Evolutionary conservation across 2,329 filamentous ascomycete genomes (phyloP).

Genomic region (Calycina marina): DNA sequence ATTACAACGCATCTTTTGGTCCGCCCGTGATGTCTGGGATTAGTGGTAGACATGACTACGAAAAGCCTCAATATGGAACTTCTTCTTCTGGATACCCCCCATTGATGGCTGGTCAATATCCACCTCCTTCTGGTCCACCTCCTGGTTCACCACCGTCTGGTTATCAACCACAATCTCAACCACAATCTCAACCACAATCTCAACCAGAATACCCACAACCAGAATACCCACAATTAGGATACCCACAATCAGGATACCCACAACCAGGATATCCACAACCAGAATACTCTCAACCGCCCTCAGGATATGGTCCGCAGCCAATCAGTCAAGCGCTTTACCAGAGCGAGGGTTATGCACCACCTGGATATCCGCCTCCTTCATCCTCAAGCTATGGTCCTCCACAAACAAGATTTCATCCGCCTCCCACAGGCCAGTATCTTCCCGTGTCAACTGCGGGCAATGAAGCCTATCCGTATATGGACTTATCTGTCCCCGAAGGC

Average conservation of each 20-base stretch:
- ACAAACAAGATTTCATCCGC: background rate
- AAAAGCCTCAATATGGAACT: slow-evolving; percentile 6
- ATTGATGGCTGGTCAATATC: slow-evolving; percentile 2
- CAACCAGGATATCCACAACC: too few species aligned
- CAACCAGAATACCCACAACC: too few species aligned
- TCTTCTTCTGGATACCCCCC: slow-evolving; percentile 2
- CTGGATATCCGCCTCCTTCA: background rate
- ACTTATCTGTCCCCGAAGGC: background rate
- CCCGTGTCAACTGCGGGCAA: background rate
- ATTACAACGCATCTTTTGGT: slow-evolving; percentile 16
- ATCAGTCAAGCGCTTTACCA: background rate
- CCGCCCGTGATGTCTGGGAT: slow-evolving; percentile 14
- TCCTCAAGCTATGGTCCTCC: background rate
- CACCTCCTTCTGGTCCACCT: slow-evolving; percentile 3
- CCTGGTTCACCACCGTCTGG: slow-evolving; percentile 5
- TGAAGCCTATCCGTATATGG: background rate
- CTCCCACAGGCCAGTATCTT: background rate
- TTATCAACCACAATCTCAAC: too few species aligned
- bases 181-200: too few species aligned
- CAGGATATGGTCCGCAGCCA: background rate
- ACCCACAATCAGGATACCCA: too few species aligned
- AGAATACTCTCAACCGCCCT: too few species aligned
- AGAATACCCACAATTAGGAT: too few species aligned
- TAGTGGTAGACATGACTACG: slow-evolving; percentile 14
- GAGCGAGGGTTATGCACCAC: background rate